Base-by-base conservation (phyloP, 2,329 filamentous ascomycete species). In the Fusarium brevicatenulatum region DNA sequence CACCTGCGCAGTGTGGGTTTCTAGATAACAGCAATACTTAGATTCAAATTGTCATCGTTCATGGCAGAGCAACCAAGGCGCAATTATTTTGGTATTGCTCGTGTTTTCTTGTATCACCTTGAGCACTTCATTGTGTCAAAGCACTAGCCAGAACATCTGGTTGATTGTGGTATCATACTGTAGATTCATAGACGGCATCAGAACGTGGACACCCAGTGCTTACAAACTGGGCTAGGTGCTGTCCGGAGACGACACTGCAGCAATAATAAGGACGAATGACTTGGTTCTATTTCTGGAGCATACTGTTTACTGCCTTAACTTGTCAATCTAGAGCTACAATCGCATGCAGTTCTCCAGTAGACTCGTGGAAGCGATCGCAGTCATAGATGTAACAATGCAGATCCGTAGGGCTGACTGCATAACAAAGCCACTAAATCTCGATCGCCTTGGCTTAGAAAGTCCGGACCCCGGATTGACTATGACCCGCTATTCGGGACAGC, bases 1-100 rank as follows among this genome's bases (percentile, higher is more conserved):
- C 3, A 25, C 9, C 49, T 3, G 2, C 5, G 32, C 18, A 25
- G 9, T 6, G 2, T 0, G 4, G n/a, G n/a, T 12, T 13, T 15
- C 7, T 8, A 12, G 9, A 34, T 0, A 10, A 4, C 47, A 10
- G n/a, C 6, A 19, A 19, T 10, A 1, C 47, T 4, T 4, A 2
- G 2, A 23, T 15, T 6, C 2, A 23, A 25, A 36, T 19, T 50
- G 7, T 9, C 6, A 19, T 18, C 11, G 4, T 23, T 13, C 10
- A 19, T 13, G 5, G 5, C 1, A 23, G 18, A 13, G 5, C 2
- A 13, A 32, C 3, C 12, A 0, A 6, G 25, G 19, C 9, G 15
- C 2, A 10, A 11, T 10, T 11, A 12, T 7, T 13, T 7, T 47
- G 25, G 5, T 8, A 13, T 9, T 11, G 9, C 4, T 2, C 9